Evolutionary conservation across 2,329 filamentous ascomycete genomes (phyloP), one percentile per base, ranked within the genome.

Genomic region (Arthrobotrys pseudoclavata): DNA sequence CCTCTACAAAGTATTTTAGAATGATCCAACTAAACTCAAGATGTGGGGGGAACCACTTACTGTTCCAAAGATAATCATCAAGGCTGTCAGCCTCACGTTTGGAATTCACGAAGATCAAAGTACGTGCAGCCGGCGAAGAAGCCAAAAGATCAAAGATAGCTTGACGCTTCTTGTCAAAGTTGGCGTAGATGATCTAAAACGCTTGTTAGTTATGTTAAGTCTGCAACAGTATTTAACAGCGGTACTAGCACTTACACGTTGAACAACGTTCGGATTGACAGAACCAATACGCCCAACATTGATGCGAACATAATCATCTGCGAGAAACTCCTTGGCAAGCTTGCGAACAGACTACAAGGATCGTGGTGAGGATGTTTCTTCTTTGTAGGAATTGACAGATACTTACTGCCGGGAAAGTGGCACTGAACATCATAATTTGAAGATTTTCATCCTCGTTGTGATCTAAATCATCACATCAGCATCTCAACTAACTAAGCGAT

Each of bases 21-120:
- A 47, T 22, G 40, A 9, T 18, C 4, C 31, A 34, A 13, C n/a
- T 13, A n/a, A 18, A 18, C 37, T 12, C n/a, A 31, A 15, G n/a
- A 20, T 45, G 48, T 24, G 0, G 4, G 37, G 26, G 29, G 26
- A n/a, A 22, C 18, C 9, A 67, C 79, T 75, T 77, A 81, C 80
- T 86, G 83, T 97, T 95, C 86, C 89, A 98, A 0, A 98, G 83
- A 79, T 89, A 96, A 81, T 97, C 95, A 80, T 99, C 96, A 0
- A 98, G 84, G 67, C 92, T 89, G 82, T 99, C 96, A 0, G 91
- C 94, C 52, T 88, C 87, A 26, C 87, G 86, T 85, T 94, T 96
- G 81, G 86, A 89, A 84, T 97, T 97, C 83, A 94, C 93, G 82
- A 99, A 99, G 79, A 99, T 88, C 52, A 99, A 88, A 0, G 93